These are phyloP conservation scores for Fusarium sp. DNA, from an alignment of 2,329 filamentous ascomycete genomes.

Conservation along the genomic window DNA sequence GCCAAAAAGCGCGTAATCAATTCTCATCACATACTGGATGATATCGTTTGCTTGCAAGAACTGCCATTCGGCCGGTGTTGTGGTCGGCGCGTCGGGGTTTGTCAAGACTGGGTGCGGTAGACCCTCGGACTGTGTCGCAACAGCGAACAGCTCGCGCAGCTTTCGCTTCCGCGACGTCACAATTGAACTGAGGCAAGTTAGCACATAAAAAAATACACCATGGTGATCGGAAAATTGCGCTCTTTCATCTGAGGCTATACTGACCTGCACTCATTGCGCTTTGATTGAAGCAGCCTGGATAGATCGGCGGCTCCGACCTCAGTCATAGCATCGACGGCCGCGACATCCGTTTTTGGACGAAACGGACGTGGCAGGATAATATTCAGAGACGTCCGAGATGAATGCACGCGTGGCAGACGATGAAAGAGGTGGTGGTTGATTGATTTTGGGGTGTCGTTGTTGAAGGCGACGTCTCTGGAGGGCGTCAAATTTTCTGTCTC, in stretches of 20 bases:
- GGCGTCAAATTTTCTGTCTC: slow-evolving; percentile 51
- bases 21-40: slow-evolving; percentile 63
- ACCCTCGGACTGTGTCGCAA: slow-evolving; percentile 76
- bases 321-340: slow-evolving; percentile 75
- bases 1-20: slow-evolving; percentile 31
- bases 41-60: slow-evolving; percentile 69
- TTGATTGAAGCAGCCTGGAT: slow-evolving; percentile 73
- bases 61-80: slow-evolving; percentile 63
- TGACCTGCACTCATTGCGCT: slow-evolving; percentile 71
- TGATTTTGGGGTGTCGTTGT: slow-evolving; percentile 46
- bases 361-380: slow-evolving; percentile 62
- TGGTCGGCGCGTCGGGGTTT: slow-evolving; percentile 66
- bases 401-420: slow-evolving; percentile 44
- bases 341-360: slow-evolving; percentile 76
- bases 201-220: slow-evolving; percentile 57
- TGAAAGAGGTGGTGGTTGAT: slow-evolving; percentile 51
- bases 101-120: slow-evolving; percentile 69
- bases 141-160: slow-evolving; percentile 84
- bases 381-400: slow-evolving; percentile 46
- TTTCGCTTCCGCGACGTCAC: slow-evolving; percentile 89
- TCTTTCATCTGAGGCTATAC: slow-evolving; percentile 58
- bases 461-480: slow-evolving; percentile 46
- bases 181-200: slow-evolving; percentile 70
- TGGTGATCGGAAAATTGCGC: slow-evolving; percentile 61
- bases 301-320: slow-evolving; percentile 74